Evolutionary conservation across 371 early-diverging fungal genomes (phyloP).

Genomic region (Rhizopus delemar): DNA sequence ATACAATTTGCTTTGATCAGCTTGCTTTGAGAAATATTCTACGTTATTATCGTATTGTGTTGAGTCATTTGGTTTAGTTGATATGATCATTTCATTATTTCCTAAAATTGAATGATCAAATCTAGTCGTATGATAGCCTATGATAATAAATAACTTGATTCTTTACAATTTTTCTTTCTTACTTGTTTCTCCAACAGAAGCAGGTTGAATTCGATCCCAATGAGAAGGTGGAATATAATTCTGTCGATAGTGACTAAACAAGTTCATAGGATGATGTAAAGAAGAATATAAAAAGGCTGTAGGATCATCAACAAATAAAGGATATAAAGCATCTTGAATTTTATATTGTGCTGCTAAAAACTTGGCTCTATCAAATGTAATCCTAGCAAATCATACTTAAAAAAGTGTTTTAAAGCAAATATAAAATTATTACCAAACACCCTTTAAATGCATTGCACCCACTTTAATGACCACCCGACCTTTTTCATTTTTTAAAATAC

Average conservation of each 20-base stretch:
- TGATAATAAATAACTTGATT: too few relatives aligned
- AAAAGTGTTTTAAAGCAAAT: neutral
- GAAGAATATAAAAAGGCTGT: constrained; percentile 34
- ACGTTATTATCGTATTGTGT: neutral
- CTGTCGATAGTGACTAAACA: constrained; percentile 19
- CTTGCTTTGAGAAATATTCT: neutral
- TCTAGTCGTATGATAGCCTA: too few relatives aligned
- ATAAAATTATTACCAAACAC: constrained; percentile 69
- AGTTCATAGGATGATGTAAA: constrained; percentile 16
- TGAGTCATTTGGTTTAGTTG: too few relatives aligned
- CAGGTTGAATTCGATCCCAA: constrained; percentile 6
- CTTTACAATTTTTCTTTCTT: neutral
- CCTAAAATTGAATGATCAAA: too few relatives aligned
- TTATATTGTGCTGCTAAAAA: constrained; percentile 69
- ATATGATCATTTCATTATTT: too few relatives aligned
- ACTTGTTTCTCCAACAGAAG: neutral
- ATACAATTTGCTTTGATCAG: neutral
- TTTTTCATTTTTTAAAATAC: constrained; percentile 84
- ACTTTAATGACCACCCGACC: constrained; percentile 83
- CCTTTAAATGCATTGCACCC: constrained; percentile 85
- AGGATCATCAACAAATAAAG: constrained; percentile 77
- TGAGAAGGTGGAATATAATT: constrained; percentile 1
- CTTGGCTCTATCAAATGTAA: constrained; percentile 71
- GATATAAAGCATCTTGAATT: constrained; percentile 69
- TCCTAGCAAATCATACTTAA: constrained; percentile 37